These are phyloP conservation scores for Alternaria panax DNA, from an alignment of 2,329 filamentous ascomycete species.

Conservation along the genomic window DNA sequence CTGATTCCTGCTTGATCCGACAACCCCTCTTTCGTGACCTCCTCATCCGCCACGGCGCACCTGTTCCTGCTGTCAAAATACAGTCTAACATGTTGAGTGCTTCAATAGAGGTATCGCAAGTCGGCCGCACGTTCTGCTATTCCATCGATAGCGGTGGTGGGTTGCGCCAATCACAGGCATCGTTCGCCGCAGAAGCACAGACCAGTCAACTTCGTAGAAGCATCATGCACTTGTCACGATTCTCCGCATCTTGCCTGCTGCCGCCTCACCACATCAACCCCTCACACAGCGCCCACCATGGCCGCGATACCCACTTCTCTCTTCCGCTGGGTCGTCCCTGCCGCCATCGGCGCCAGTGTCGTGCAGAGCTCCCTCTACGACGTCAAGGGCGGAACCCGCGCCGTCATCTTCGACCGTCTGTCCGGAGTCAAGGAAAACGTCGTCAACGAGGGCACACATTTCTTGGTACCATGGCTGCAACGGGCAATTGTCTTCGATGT, in stretches of 20 bases:
- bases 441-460: constrained; percentile 95
- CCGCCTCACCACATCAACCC: constrained; percentile 28
- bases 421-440: constrained; percentile 92
- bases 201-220: constrained; percentile 10
- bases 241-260: constrained; percentile 21
- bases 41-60: neutral
- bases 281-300: constrained; percentile 41
- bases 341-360: constrained; percentile 71
- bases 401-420: constrained; percentile 96
- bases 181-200: constrained; percentile 23
- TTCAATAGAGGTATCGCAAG: neutral
- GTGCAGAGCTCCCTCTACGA: constrained; percentile 89
- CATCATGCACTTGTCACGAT: constrained; percentile 22
- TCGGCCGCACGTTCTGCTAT: neutral
- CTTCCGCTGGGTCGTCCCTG: constrained; percentile 70
- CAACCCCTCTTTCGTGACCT: neutral
- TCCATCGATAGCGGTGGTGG: neutral
- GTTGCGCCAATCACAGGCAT: constrained; percentile 24
- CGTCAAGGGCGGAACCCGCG: constrained; percentile 90
- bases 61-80: fast-evolving
- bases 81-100: too few relatives aligned
- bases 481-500: constrained; percentile 95
- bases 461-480: constrained; percentile 95
- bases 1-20: neutral
- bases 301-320: constrained; percentile 45